Conservation (phyloP, 306 rosid genomes). For the Cyamopsis tetragonoloba region DNA sequence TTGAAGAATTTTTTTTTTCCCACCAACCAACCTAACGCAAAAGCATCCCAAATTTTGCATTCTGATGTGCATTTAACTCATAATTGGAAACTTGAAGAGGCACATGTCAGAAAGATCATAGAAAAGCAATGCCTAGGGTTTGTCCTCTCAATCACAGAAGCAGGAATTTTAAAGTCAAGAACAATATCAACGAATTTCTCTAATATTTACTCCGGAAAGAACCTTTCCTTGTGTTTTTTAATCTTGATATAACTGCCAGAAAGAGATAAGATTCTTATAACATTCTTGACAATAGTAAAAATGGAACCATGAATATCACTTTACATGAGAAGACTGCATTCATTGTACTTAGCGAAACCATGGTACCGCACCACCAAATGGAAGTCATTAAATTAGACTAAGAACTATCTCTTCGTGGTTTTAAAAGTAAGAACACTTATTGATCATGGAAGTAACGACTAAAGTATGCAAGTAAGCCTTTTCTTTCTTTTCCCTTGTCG, state of each 20-base stretch:
- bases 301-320: neutral
- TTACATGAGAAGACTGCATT: neutral
- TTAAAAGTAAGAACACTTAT: neutral
- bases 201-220: neutral
- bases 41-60: neutral
- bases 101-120: neutral
- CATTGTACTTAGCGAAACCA: neutral
- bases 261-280: neutral
- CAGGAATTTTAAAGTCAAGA: neutral
- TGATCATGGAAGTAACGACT: neutral
- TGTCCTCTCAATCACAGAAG: neutral
- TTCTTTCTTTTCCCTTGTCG: neutral
- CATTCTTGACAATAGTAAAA: neutral
- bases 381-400: slow-evolving; percentile 4
- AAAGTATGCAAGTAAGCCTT: neutral
- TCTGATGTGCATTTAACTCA: neutral
- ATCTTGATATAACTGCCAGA: neutral
- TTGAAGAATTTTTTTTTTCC: no score
- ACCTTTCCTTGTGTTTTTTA: no score
- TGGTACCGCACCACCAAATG: neutral
- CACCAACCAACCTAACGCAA: neutral
- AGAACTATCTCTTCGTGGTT: neutral
- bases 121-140: neutral
- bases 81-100: neutral
- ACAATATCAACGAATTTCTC: neutral